Percentiles rank a stretch among this genome's conserved stretches.
phyloP scores from a whole-genome alignment of 2,329 filamentous ascomycete genomes.

The Lachnellula suecica region DNA sequence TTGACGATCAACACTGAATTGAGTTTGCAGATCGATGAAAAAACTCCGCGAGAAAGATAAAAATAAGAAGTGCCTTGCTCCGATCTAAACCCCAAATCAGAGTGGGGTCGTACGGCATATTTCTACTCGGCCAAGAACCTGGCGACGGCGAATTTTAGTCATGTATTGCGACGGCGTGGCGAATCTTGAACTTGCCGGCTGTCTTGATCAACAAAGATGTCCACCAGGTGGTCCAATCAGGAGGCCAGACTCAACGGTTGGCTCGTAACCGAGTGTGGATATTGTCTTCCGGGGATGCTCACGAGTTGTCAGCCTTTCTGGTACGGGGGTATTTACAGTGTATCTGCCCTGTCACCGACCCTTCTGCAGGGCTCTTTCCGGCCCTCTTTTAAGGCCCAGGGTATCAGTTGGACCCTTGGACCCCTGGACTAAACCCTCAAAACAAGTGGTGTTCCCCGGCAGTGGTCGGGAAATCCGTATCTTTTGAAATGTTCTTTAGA shows the following conservation, averaged over 20 bases:
- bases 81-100: neutral
- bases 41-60: neutral
- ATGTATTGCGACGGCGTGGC: neutral
- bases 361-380: too few relatives aligned
- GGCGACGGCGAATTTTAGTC: neutral
- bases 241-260: too few relatives aligned
- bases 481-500: neutral
- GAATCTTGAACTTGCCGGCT: neutral
- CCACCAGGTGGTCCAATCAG: neutral
- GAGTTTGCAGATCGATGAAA: constrained; percentile 11
- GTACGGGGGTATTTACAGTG: too few relatives aligned
- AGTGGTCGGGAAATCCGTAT: too few relatives aligned
- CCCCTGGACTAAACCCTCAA: too few relatives aligned
- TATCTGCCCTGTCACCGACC: too few relatives aligned
- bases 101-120: neutral
- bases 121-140: neutral
- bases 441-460: too few relatives aligned
- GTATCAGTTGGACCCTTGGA: too few relatives aligned
- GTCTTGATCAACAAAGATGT: neutral
- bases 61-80: constrained; percentile 1
- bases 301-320: too few relatives aligned
- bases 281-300: too few relatives aligned
- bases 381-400: too few relatives aligned
- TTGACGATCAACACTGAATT: constrained; percentile 8
- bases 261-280: too few relatives aligned